Conservation (phyloP, 345 rosid genomes). For the Arabis alpina region DNA sequence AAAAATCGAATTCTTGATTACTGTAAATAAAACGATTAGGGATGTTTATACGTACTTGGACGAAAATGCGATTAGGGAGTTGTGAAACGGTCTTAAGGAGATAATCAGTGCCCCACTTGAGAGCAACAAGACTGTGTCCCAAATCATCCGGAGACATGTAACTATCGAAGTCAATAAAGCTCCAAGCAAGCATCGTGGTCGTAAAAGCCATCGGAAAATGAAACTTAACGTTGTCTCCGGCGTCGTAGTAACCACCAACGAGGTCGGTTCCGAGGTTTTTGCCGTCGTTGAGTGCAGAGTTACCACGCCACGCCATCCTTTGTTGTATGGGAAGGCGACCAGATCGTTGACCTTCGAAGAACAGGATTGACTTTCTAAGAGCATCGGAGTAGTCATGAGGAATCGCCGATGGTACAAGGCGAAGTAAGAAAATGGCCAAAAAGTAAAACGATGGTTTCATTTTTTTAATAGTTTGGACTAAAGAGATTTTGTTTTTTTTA, state of each 20-base stretch:
- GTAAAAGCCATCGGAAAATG: conserved; percentile 95
- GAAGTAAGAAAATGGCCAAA: conserved; percentile 8
- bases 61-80: conserved; percentile 80
- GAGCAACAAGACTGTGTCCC: conserved; percentile 58
- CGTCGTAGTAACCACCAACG: conserved; percentile 91
- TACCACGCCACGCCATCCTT: conserved; percentile 65
- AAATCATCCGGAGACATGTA: conserved; percentile 65
- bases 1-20: background rate
- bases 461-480: background rate
- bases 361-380: conserved; percentile 77
- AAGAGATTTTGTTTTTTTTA: background rate
- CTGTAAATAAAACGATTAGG: background rate
- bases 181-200: conserved; percentile 86
- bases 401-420: conserved; percentile 27
- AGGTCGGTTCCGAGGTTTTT: conserved; percentile 60
- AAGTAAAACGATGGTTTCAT: conserved; percentile 15
- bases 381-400: conserved; percentile 76
- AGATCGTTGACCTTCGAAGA: conserved; percentile 95
- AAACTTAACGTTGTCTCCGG: conserved; percentile 91
- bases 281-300: conserved; percentile 81
- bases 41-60: conserved; percentile 58
- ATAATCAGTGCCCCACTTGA: conserved; percentile 85
- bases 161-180: conserved; percentile 71
- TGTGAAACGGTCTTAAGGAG: conserved; percentile 86
- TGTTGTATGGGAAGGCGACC: conserved; percentile 75